Percentiles rank a stretch among this genome's conserved stretches.
phyloP scores from a whole-genome alignment of 306 rosid species.

The Prunus padus region DNA sequence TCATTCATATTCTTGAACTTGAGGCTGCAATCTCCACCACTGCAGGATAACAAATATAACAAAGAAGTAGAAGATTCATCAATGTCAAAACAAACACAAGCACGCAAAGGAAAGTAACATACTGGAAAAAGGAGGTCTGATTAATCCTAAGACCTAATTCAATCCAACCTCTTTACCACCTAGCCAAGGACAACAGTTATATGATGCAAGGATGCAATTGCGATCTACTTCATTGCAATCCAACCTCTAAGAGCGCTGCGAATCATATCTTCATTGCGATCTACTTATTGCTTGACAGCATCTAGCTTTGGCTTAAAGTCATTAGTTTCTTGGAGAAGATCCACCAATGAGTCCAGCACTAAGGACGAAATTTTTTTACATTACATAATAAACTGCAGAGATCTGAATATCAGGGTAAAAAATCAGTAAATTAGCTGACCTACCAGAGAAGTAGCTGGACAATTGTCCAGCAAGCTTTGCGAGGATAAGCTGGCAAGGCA shows the following conservation, averaged over 20 bases:
- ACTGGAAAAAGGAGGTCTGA: not conserved
- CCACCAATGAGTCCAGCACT: conserved; percentile 98
- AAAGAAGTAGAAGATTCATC: conserved; percentile 15
- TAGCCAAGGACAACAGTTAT: conserved; percentile 15
- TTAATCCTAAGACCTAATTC: not conserved
- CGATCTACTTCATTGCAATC: too few species aligned
- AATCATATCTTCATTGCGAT: conserved; percentile 99
- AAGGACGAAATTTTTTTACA: conserved; percentile 19
- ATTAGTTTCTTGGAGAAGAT: conserved; percentile 95
- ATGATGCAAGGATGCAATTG: conserved; percentile 89
- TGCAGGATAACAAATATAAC: conserved; percentile 35
- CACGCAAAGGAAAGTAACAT: not conserved
- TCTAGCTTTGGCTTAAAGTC: conserved; percentile 96
- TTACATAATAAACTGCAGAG: conserved; percentile 14
- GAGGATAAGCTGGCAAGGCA: conserved; percentile 99
- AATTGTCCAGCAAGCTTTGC: conserved; percentile 94
- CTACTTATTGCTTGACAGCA: conserved; percentile 99
- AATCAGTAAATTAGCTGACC: conserved; percentile 51
- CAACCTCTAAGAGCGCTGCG: conserved; percentile 97
- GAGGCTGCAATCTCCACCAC: conserved; percentile 95
- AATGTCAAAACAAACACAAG: not conserved
- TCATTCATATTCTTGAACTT: conserved; percentile 91
- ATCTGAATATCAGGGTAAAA: conserved; percentile 2
- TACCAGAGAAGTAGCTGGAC: conserved; percentile 94
- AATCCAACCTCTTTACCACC: not conserved